Evolutionary conservation across 331 rosid species (phyloP), one percentile per base, ranked within the genome.

Genomic region (Acacia concinna): DNA sequence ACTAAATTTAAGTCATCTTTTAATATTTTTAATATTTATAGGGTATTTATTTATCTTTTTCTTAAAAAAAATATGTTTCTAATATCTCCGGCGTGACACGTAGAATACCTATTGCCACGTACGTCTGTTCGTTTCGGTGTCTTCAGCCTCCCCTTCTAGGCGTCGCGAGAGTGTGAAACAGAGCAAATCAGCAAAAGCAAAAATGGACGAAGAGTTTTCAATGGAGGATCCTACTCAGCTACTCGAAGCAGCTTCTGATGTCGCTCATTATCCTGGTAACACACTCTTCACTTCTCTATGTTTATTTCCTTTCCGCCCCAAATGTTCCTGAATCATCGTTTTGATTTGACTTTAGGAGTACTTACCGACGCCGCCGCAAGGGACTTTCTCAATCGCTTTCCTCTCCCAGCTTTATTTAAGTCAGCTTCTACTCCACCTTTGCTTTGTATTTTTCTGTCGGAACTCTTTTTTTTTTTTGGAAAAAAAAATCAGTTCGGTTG

Each of bases 341-440:
- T 35, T 21, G 47, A 6, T 72, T 83, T 68, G 5, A 71, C 78
- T 82, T 83, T 87, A 95, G 99, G 97, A 14, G 68, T 75, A 68
- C 96, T 79, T 37, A 87, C 72, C 77, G 97, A 95, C 66, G 91
- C 81, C 73, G 88, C 98, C 34, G 88, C 88, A 1, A 85, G 81
- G 83, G 80, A 84, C 8, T 95, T 95, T 69, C 93, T 95, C 35
- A 75, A 81, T 80, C 92, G 92, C 79, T 91, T 90, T 80, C 99
- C 98, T 27, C 98, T 95, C 28, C 94, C 90, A 1, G 84, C 83
- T 71, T 70, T 93, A n/a, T 83, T 93, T 74, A 88, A 86, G 99
- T 95, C 71, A 38, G 51, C 5, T 56, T 57, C 74, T 56, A 11
- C 40, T 68, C 75, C 27, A 38, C 0, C 9, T 49, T 76, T 46